These are phyloP conservation scores for Globisporangium okanoganense DNA, from an alignment of 352 stramenopile species.

Conservation along the genomic window DNA sequence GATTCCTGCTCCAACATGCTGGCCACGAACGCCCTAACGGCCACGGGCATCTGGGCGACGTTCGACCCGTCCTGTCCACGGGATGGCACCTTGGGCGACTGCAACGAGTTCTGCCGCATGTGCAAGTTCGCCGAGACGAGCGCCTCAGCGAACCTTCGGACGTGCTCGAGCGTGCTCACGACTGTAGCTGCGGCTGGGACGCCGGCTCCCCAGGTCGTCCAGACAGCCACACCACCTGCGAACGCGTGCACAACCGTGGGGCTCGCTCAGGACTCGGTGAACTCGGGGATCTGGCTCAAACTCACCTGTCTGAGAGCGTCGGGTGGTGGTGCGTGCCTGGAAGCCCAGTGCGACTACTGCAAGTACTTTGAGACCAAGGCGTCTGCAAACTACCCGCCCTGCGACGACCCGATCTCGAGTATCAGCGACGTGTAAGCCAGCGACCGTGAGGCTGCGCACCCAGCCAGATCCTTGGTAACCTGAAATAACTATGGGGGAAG, in stretches of 20 bases:
- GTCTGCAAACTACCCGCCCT: slow-evolving; percentile 2
- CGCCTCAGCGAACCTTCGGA: background rate
- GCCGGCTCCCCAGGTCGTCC: background rate
- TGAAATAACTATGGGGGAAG: no score
- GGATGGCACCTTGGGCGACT: slow-evolving; percentile 1
- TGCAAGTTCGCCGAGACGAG: slow-evolving; percentile 15
- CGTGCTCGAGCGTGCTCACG: background rate
- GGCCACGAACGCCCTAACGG: background rate
- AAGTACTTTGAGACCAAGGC: slow-evolving; percentile 12
- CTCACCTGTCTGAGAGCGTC: background rate
- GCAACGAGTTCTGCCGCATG: slow-evolving; percentile 11
- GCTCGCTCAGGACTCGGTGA: background rate
- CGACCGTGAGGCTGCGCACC: no score
- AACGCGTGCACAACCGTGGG: background rate
- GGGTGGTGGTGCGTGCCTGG: background rate
- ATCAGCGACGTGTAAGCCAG: background rate
- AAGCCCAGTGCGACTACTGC: slow-evolving; percentile 10
- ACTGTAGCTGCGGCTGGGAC: background rate
- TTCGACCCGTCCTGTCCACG: slow-evolving; percentile 12
- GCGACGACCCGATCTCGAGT: slow-evolving; percentile 7
- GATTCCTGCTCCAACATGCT: slow-evolving; percentile 4
- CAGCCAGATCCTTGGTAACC: no score
- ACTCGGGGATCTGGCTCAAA: slow-evolving; percentile 8
- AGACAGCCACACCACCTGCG: background rate
- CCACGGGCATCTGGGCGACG: slow-evolving; percentile 7